Evolutionary conservation across 2,329 filamentous ascomycete genomes (phyloP).

Genomic region (Graphilbum ipis-grandicollis): DNA sequence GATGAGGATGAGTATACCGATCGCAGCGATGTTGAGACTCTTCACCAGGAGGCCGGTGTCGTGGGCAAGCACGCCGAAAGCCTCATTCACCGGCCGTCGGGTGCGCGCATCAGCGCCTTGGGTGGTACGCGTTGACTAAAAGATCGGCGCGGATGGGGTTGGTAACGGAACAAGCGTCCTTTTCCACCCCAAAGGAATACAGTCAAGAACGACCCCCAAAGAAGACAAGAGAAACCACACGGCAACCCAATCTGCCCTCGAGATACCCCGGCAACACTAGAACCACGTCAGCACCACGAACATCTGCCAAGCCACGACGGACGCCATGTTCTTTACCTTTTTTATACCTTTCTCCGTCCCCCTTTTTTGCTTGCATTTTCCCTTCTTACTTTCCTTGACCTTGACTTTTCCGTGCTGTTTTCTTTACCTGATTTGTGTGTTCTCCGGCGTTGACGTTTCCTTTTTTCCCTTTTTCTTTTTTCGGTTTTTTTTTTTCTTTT

Average conservation of each 20-base stretch:
- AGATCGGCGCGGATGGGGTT: conserved; percentile 11
- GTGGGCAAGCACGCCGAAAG: conserved; percentile 39
- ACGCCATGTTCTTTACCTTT: too few species aligned
- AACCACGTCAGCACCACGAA: too few species aligned
- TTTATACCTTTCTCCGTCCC: too few species aligned
- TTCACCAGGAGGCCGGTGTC: conserved; percentile 29
- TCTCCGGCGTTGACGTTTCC: not conserved
- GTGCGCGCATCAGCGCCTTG: conserved; percentile 46
- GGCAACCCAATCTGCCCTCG: too few species aligned
- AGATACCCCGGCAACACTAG: too few species aligned
- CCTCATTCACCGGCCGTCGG: conserved; percentile 43
- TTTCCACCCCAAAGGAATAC: not conserved
- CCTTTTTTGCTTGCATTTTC: too few species aligned
- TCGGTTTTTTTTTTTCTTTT: not conserved
- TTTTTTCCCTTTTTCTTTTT: not conserved
- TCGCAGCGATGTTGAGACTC: conserved; percentile 33
- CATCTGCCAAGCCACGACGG: too few species aligned
- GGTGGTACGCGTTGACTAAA: conserved; percentile 29
- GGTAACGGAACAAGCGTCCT: too few species aligned
- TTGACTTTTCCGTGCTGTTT: not conserved
- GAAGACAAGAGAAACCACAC: not conserved
- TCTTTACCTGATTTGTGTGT: too few species aligned
- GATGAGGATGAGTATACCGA: conserved; percentile 34
- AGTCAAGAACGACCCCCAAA: not conserved
- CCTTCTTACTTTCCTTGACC: not conserved